Evolutionary conservation across 352 stramenopile genomes (phyloP).

Genomic region (Elongisporangium senticosum): DNA sequence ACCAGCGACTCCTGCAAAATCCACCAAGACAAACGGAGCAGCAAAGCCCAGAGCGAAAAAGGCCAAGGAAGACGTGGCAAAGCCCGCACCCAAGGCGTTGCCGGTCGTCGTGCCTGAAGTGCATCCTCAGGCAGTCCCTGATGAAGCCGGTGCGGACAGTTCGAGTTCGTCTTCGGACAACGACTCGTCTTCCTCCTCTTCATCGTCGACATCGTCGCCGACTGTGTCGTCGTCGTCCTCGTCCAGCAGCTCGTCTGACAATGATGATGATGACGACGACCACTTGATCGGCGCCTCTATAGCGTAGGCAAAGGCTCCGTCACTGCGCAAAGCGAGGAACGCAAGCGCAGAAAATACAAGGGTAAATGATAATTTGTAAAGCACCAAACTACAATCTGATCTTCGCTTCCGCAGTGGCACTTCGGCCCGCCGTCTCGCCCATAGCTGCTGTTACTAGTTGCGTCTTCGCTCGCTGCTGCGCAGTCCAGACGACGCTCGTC

Average conservation of each 20-base stretch:
- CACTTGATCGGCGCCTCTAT: not conserved
- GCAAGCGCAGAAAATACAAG: not conserved
- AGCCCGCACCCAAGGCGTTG: not conserved
- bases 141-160: not conserved
- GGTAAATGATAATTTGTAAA: not conserved
- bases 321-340: not conserved
- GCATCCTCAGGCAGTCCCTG: not conserved
- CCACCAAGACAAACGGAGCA: slow-evolving; percentile 10
- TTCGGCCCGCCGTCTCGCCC: not conserved
- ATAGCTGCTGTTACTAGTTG: not conserved
- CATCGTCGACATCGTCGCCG: slow-evolving; percentile 32
- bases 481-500: slow-evolving; percentile 39
- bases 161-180: slow-evolving; percentile 3
- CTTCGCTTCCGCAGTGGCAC: slow-evolving; percentile 1
- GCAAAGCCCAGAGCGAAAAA: slow-evolving; percentile 2
- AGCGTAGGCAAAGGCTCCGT: not conserved
- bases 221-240: slow-evolving; percentile 30
- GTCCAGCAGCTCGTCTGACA: slow-evolving; percentile 47
- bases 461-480: slow-evolving; percentile 13
- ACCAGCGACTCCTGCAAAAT: not conserved
- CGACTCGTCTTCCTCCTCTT: slow-evolving; percentile 31
- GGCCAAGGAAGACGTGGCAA: not conserved
- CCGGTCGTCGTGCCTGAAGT: not conserved
- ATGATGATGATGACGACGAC: slow-evolving; percentile 15
- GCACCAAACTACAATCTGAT: not conserved